These are phyloP conservation scores for Dendrobium huoshanense DNA, from an alignment of 106 monocot genomes.

Conservation along the genomic window DNA sequence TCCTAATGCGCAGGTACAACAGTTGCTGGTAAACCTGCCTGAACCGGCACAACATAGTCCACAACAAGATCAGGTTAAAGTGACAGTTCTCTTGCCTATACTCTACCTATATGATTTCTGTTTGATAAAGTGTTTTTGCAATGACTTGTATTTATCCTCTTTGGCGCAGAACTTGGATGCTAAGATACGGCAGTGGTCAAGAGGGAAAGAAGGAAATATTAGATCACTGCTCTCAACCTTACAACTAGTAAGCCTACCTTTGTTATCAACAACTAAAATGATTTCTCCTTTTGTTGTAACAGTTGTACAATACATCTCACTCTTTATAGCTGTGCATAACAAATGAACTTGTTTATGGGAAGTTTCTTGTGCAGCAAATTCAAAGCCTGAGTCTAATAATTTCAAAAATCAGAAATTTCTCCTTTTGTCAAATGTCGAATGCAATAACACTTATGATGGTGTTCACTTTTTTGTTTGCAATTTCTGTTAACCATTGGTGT, in stretches of 20 bases:
- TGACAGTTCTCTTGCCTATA: conserved; percentile 15
- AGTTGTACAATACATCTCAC: neutral
- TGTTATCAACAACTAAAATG: neutral
- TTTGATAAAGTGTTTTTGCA: neutral
- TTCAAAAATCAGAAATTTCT: neutral
- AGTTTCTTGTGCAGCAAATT: neutral
- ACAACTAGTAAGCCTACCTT: conserved; percentile 62
- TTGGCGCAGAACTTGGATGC: conserved; percentile 48
- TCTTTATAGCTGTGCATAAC: conserved; percentile 1
- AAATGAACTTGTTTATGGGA: neutral
- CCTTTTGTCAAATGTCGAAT: neutral
- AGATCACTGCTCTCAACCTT: conserved; percentile 83
- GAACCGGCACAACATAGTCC: conserved; percentile 19
- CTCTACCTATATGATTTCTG: neutral
- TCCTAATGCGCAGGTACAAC: conserved; percentile 41
- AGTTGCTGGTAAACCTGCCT: conserved; percentile 33
- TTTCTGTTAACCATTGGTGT: neutral
- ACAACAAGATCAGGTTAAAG: conserved; percentile 49
- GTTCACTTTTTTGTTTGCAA: neutral
- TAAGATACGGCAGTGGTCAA: conserved; percentile 81
- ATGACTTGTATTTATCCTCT: neutral
- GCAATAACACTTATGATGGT: neutral
- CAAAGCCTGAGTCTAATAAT: neutral
- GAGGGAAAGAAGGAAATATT: conserved; percentile 92
- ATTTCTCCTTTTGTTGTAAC: neutral